These are phyloP conservation scores for Ulota crispa DNA, from an alignment of 225 moss, liverwort and hornwort species.

Conservation along the genomic window DNA sequence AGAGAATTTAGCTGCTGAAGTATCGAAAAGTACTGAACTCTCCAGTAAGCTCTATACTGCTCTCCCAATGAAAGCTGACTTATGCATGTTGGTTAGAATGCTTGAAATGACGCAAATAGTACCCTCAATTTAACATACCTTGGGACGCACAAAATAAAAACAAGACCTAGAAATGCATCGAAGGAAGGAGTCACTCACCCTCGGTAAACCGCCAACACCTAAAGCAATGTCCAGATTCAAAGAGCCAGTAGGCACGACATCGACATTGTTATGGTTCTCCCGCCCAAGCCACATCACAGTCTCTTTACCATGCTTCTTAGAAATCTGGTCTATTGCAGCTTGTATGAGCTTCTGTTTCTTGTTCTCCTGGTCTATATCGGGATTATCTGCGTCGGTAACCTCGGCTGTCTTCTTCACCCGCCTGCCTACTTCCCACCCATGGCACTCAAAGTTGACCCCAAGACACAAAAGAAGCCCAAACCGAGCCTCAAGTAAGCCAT, in stretches of 20 bases:
- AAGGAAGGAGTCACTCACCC: constrained; percentile 44
- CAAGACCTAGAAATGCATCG: background rate
- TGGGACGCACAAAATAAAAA: constrained; percentile 8
- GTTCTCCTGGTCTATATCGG: constrained; percentile 37
- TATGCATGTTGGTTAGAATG: background rate
- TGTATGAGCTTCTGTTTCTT: constrained; percentile 48
- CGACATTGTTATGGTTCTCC: constrained; percentile 48
- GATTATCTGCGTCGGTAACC: constrained; percentile 34
- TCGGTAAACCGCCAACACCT: constrained; percentile 79
- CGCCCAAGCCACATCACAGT: constrained; percentile 87
- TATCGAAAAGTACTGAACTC: background rate
- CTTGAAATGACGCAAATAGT: background rate
- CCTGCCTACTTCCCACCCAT: constrained; percentile 37
- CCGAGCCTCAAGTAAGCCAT: background rate
- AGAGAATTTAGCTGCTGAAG: background rate
- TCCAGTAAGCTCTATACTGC: background rate
- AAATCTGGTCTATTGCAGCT: constrained; percentile 68
- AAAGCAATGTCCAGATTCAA: constrained; percentile 75
- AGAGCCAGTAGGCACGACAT: constrained; percentile 74
- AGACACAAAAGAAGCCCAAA: background rate
- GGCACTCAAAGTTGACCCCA: background rate
- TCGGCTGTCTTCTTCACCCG: constrained; percentile 46
- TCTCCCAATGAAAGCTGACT: background rate
- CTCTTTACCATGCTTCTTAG: constrained; percentile 68
- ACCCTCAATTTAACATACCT: background rate